A percentile compares a stretch with the other conserved stretches of the same genome.
Evolutionary conservation across 192 early-diverging fungal genomes (phyloP).

Genomic region (Backusella mclennaniae): DNA sequence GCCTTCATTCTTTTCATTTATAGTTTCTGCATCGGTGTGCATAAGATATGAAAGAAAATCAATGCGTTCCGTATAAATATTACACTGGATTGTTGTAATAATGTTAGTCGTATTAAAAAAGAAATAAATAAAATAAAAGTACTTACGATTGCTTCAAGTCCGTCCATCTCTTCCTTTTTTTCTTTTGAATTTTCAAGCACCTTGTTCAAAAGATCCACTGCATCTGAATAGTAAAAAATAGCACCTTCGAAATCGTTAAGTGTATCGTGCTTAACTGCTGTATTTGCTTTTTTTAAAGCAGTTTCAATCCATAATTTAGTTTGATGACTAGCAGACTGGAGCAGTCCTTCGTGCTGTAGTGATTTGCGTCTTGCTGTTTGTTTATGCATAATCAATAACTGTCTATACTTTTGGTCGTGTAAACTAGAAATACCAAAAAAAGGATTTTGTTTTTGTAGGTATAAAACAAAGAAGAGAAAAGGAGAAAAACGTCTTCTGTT

Average conservation of each 20-base stretch:
- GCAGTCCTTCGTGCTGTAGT: background rate
- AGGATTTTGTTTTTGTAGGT: background rate
- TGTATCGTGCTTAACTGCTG: background rate
- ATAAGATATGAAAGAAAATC: background rate
- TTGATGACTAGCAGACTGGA: background rate
- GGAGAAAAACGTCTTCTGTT: background rate
- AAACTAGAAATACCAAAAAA: background rate
- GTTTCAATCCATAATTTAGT: background rate
- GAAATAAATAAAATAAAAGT: background rate
- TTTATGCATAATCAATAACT: background rate
- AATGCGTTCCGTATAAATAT: background rate
- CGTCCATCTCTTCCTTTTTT: background rate
- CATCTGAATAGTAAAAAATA: background rate
- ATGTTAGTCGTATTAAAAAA: background rate
- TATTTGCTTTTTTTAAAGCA: slow-evolving; percentile 2
- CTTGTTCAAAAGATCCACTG: background rate
- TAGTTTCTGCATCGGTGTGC: background rate
- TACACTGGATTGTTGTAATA: background rate
- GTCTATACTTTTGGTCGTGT: background rate
- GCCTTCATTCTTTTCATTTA: background rate
- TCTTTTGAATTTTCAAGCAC: slow-evolving; percentile 10
- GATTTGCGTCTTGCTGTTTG: background rate
- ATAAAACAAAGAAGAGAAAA: background rate
- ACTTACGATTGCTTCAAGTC: background rate
- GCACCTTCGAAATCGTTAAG: background rate